Conservation (phyloP, 306 rosid species). For the Crotalaria pallida region DNA sequence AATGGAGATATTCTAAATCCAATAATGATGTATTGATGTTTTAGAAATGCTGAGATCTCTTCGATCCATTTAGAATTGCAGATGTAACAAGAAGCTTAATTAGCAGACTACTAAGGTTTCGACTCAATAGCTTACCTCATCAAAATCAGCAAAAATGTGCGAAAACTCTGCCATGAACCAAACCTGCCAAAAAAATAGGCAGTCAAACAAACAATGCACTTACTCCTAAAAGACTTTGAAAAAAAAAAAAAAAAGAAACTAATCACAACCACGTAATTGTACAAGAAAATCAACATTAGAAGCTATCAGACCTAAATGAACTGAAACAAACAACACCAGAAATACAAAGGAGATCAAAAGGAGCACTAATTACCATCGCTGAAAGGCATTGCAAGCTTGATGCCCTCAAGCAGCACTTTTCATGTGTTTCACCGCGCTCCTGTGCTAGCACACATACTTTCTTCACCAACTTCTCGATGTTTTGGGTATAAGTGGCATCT, state of each 20-base stretch:
- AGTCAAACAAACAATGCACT: conserved; percentile 13
- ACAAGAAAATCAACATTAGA: not conserved
- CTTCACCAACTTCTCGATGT: conserved; percentile 67
- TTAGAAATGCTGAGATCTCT: not conserved
- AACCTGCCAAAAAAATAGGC: conserved; percentile 49
- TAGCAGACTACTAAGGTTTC: not conserved
- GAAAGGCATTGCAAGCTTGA: conserved; percentile 96
- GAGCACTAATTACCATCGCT: conserved; percentile 66
- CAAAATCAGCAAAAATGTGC: conserved; percentile 67
- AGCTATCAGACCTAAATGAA: not conserved
- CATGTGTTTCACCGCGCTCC: conserved; percentile 53
- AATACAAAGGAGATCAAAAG: not conserved
- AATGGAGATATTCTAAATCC: not conserved
- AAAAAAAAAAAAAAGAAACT: not conserved
- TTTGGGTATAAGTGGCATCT: conserved; percentile 77
- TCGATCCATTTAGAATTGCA: not conserved
- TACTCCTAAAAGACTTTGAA: not conserved
- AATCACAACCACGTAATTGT: not conserved
- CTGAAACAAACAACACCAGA: not conserved
- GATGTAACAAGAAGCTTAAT: not conserved
- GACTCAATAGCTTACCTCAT: conserved; percentile 56
- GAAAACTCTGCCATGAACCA: conserved; percentile 93
- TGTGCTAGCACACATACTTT: conserved; percentile 66
- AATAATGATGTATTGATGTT: not conserved
- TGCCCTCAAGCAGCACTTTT: conserved; percentile 66